These are phyloP conservation scores for Lachnellula cervina DNA, from an alignment of 2,329 filamentous ascomycete species.

Conservation along the genomic window DNA sequence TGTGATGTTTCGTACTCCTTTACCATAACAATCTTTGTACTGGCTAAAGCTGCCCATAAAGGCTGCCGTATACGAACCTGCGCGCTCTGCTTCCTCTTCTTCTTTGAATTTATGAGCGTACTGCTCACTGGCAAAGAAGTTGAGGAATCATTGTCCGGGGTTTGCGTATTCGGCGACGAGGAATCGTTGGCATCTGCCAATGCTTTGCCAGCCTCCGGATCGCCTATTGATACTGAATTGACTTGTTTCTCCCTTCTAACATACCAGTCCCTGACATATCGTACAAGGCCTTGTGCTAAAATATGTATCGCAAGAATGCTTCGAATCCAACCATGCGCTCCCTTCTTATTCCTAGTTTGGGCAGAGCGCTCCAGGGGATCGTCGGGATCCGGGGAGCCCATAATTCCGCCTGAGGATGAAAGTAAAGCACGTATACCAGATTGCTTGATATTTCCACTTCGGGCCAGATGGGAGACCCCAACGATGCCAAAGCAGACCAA, in stretches of 20 bases:
- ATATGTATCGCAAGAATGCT: slow-evolving; percentile 71
- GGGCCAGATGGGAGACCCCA: slow-evolving; percentile 29
- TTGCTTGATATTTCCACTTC: slow-evolving; percentile 24
- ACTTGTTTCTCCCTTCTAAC: slow-evolving; percentile 55
- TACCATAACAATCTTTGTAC: slow-evolving; percentile 93
- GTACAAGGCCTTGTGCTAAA: slow-evolving; percentile 65
- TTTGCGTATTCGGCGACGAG: slow-evolving; percentile 18
- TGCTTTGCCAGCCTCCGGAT: slow-evolving; percentile 59
- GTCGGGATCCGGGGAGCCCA: slow-evolving; percentile 34
- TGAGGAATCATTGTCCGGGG: slow-evolving; percentile 23
- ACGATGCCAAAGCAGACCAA: slow-evolving; percentile 68
- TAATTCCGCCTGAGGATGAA: slow-evolving; percentile 22
- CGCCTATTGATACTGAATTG: slow-evolving; percentile 44
- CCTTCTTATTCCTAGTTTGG: slow-evolving; percentile 48
- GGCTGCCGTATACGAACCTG: slow-evolving; percentile 88
- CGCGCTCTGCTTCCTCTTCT: slow-evolving; percentile 84
- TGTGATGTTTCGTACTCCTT: slow-evolving; percentile 85
- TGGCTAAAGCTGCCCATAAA: slow-evolving; percentile 89
- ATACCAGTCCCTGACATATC: slow-evolving; percentile 67
- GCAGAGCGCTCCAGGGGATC: slow-evolving; percentile 43
- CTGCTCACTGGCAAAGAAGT: slow-evolving; percentile 18
- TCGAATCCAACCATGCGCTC: slow-evolving; percentile 60
- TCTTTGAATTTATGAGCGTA: slow-evolving; percentile 60
- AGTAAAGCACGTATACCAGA: slow-evolving; percentile 26
- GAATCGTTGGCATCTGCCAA: slow-evolving; percentile 45